Percentiles rank a stretch among this genome's conserved stretches.
phyloP scores from a whole-genome alignment of 805 yeast species.

The Cyberlindnera xylosilytica region DNA sequence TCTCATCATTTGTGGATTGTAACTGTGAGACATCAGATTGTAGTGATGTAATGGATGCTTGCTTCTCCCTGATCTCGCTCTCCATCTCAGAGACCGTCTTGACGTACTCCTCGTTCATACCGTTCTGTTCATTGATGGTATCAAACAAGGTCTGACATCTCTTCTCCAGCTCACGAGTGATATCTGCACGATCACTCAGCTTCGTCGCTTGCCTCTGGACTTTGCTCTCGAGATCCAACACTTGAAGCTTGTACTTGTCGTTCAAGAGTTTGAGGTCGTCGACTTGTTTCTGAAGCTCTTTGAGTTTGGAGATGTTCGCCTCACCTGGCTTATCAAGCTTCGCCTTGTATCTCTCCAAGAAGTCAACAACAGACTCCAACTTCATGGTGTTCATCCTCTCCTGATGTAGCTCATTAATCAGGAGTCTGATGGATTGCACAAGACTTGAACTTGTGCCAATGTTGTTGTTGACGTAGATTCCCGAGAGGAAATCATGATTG shows the following conservation, averaged over 20 bases:
- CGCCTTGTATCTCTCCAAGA: conserved; percentile 46
- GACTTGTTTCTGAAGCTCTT: neutral
- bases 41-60: neutral
- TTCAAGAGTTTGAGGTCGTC: conserved; percentile 2
- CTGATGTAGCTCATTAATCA: conserved; percentile 53
- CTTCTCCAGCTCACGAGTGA: neutral
- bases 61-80: neutral
- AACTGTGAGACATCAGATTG: neutral
- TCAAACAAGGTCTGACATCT: conserved; percentile 1
- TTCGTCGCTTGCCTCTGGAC: neutral
- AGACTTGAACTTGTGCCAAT: conserved; percentile 54
- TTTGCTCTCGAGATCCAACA: conserved; percentile 5
- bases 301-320: neutral
- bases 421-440: conserved; percentile 50
- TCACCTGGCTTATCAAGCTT: conserved; percentile 6
- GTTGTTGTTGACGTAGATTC: conserved; percentile 57
- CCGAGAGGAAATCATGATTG: conserved; percentile 46
- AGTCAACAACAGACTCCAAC: conserved; percentile 50
- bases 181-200: neutral
- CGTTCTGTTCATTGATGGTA: neutral
- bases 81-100: conserved; percentile 1
- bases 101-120: conserved; percentile 2
- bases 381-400: conserved; percentile 59
- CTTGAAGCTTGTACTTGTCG: conserved; percentile 4
- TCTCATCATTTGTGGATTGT: neutral